Base-by-base conservation (phyloP, 257 asterid species). In the Nicotiana benthamiana region DNA sequence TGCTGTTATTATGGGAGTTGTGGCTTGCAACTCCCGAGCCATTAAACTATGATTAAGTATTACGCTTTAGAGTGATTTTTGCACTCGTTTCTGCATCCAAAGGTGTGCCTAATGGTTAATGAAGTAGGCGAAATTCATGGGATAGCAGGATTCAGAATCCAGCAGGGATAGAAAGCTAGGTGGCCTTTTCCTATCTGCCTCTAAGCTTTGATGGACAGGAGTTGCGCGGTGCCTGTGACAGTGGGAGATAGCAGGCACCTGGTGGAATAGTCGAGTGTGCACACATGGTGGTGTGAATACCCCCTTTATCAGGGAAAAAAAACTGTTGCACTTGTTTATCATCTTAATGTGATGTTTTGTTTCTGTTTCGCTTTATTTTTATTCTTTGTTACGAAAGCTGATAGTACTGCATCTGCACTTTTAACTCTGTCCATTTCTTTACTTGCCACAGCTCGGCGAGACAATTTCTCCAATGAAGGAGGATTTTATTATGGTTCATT, bases 401-500 rank as follows among this genome's bases (percentile, higher is more conserved):
- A 48, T 48, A 8, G 20, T 74, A 26, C 62, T 74, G 79, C 79
- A 24, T 74, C 43, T 74, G 43, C 62, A 74, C 43, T 26, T 74
- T 48, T 74, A 74, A 74, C 78, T 46, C 40, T 48, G 26, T 26
- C 16, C 61, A 24, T 24, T 74, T 74, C 8, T 18, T 46, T 74
- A 48, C 17, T 74, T 48, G 40, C 60, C 43, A 79, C 86, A 96
- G 99, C 99, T 96, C 85, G 98, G 99, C 56, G 99, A 92, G 86
- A 92, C 98, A 74, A 96, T 96, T 82, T 87, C 87, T 62, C 94
- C 97, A 1, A 92, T 96, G 98, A 96, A 94, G 90, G 99, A 96
- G 89, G 99, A 96, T 81, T 96, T 96, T 83, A 96, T 96, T 88
- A 96, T 96, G 99, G 98, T 96, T 85, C 98, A 96, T 91, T 86